These are phyloP conservation scores for Phytophthora tubulina DNA, from an alignment of 352 stramenopile genomes.

Conservation along the genomic window DNA sequence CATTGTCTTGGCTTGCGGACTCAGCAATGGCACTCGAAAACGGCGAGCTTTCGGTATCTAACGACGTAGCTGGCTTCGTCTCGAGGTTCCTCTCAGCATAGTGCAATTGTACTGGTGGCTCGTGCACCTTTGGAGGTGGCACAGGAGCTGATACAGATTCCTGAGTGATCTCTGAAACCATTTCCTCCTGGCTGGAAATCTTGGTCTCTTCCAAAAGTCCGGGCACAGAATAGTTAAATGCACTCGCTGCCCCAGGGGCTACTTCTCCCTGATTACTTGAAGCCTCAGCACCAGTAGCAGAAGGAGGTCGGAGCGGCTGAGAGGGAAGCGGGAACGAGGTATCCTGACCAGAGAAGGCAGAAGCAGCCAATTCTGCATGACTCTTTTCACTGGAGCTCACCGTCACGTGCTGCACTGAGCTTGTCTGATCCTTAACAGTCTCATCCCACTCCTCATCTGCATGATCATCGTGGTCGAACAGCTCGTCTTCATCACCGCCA, in stretches of 20 bases:
- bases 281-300: conserved; percentile 6
- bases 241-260: not conserved
- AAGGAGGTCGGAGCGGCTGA: conserved; percentile 15
- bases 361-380: conserved; percentile 13
- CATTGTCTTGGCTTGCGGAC: conserved; percentile 17
- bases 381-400: conserved; percentile 31
- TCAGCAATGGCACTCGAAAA: conserved; percentile 39
- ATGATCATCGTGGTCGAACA: conserved; percentile 74
- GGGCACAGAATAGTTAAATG: conserved; percentile 7
- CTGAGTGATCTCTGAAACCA: conserved; percentile 5
- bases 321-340: conserved; percentile 17
- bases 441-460: conserved; percentile 51
- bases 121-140: not conserved
- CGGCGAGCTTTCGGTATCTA: conserved; percentile 22
- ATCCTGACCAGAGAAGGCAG: conserved; percentile 19
- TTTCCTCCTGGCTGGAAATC: conserved; percentile 10
- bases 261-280: conserved; percentile 6
- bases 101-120: conserved; percentile 3
- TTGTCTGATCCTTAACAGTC: conserved; percentile 32
- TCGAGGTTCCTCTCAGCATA: conserved; percentile 11
- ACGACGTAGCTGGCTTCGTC: conserved; percentile 13
- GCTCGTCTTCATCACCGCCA: conserved; percentile 59
- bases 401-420: conserved; percentile 17
- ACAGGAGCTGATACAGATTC: conserved; percentile 3
- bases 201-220: conserved; percentile 14